Base-by-base conservation (phyloP, 352 stramenopile genomes). In the Phytophthora syringae region DNA sequence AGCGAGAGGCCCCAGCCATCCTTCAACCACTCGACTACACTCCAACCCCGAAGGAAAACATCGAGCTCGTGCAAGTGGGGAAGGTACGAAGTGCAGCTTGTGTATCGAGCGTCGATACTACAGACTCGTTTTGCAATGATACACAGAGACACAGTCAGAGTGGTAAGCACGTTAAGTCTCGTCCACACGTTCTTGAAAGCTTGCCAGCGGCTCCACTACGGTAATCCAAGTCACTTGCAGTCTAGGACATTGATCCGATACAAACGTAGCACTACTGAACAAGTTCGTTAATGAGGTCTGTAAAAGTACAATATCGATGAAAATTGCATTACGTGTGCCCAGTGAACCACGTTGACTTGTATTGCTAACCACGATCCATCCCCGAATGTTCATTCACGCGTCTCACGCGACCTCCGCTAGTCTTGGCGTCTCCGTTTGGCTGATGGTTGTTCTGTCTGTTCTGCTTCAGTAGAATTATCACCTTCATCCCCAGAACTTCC, bases 11-110 rank as follows among this genome's bases (percentile, higher is more conserved):
- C 25, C 82, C 75, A 12, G 53, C 79, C 1, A 75, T 68, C 12
- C 74, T 92, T 6, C 74, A 90, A 57, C 81, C 84, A 44, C 84
- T 93, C 22, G 82, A 82, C 15, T 79, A 90, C 58, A 91, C 82
- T 6, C 82, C 82, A 7, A 89, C 69, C 48, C 68, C 63, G 7
- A 90, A 86, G 39, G 79, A 89, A 61, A 79, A 74, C 52, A 76
- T 86, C 20, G 70, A 80, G n/a, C 16, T 75, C 18, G 64, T 91
- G 15, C 80, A 88, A 55, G 52, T 88, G 44, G 74, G 62, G 64
- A 89, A 92, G 79, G 80, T 82, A 44, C 20, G 34, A 51, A 20
- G 22, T 64, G 7, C 20, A 27, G 10, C 39, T 25, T 45, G 20
- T 44, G 10, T 3, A 47, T 47, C 10, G 7, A 44, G 21, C 25